phyloP scores from a whole-genome alignment of 2,329 filamentous ascomycete species.

The Penicillium brasilianum region DNA sequence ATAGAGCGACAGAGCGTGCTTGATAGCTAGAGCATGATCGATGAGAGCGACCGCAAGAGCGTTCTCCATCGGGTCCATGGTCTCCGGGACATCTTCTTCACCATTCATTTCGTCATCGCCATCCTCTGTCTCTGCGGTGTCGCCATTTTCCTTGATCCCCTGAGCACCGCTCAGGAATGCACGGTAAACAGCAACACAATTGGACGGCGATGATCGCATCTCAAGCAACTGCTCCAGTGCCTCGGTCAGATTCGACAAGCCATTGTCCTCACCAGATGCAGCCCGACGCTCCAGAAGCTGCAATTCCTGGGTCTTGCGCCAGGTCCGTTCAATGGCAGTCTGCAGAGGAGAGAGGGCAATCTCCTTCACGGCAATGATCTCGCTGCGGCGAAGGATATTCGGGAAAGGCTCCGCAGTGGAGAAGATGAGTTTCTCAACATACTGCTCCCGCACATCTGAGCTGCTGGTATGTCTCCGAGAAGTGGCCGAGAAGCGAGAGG shows the following conservation, averaged over 20 bases:
- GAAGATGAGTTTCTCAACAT: conserved; percentile 82
- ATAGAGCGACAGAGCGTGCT: conserved; percentile 76
- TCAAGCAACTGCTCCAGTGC: conserved; percentile 79
- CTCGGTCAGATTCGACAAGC: conserved; percentile 72
- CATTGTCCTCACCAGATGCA: conserved; percentile 72
- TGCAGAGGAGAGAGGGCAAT: conserved; percentile 75
- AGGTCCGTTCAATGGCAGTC: conserved; percentile 87
- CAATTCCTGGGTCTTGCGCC: conserved; percentile 89
- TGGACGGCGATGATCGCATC: conserved; percentile 72
- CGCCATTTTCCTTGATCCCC: conserved; percentile 44
- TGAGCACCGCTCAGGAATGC: conserved; percentile 66
- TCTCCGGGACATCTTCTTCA: conserved; percentile 56
- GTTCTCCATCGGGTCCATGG: conserved; percentile 66
- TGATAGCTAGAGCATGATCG: conserved; percentile 87
- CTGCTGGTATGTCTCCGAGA: conserved; percentile 72
- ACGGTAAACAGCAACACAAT: conserved; percentile 78
- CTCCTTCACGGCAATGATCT: conserved; percentile 73
- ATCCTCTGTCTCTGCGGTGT: conserved; percentile 35
- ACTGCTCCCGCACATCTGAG: conserved; percentile 70
- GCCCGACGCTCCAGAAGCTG: conserved; percentile 74
- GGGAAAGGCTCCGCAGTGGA: conserved; percentile 86
- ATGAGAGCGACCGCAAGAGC: conserved; percentile 84
- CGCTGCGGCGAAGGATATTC: conserved; percentile 85
- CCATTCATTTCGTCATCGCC: conserved; percentile 56
- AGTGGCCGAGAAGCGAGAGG: conserved; percentile 78